phyloP scores from a whole-genome alignment of 2,329 filamentous ascomycete species.

The Fusarium solani-melongenae region DNA sequence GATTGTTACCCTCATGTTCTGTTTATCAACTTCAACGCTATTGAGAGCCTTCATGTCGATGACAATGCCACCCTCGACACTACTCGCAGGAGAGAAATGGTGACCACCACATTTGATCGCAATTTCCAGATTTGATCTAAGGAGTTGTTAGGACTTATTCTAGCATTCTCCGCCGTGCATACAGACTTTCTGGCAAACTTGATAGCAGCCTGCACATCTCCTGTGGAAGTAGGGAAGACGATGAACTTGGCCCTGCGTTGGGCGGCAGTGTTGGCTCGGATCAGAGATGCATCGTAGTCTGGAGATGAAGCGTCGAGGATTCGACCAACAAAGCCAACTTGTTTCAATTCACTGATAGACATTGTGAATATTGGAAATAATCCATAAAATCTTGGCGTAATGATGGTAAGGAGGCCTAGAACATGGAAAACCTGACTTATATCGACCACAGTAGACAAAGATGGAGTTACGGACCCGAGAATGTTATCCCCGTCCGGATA shows the following conservation, averaged over 20 bases:
- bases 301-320: not conserved
- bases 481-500: not conserved
- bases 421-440: not conserved
- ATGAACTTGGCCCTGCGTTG: not conserved
- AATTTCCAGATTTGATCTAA: not conserved
- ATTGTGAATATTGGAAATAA: not conserved
- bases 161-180: accelerated
- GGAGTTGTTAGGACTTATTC: not conserved
- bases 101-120: not conserved
- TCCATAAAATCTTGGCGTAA: not conserved
- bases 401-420: not conserved
- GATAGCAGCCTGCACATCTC: not conserved
- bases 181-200: not conserved
- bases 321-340: not conserved
- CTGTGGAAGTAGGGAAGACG: not conserved
- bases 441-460: not conserved
- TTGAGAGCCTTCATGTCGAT: not conserved
- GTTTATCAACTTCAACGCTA: not conserved
- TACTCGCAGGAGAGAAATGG: not conserved
- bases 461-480: not conserved
- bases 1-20: not conserved
- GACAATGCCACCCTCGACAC: not conserved
- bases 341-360: not conserved
- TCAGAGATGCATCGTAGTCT: not conserved
- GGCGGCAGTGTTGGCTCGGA: not conserved